A percentile compares a stretch with the other conserved stretches of the same genome.
Conservation (phyloP, 352 stramenopile species). For the Blastocystis sp. region DNA sequence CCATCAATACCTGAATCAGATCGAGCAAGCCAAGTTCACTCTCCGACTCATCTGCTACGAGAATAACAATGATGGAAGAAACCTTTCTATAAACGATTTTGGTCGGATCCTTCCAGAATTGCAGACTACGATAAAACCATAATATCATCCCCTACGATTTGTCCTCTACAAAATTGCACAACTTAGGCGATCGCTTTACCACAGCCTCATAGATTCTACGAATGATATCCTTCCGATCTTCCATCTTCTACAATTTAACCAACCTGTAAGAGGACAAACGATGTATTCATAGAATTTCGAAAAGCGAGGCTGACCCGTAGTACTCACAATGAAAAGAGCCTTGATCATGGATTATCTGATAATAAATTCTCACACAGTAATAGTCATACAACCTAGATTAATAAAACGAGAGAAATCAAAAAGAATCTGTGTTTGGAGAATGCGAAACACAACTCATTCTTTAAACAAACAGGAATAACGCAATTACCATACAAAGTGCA, state of each 20-base stretch:
- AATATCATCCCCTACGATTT: neutral
- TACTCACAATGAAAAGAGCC: conserved; percentile 38
- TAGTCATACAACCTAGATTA: neutral
- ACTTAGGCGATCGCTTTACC: conserved; percentile 10
- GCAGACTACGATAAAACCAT: neutral
- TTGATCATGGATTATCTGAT: conserved; percentile 46
- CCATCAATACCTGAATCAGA: conserved; percentile 29
- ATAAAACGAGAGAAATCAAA: neutral
- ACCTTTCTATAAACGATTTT: conserved; percentile 49
- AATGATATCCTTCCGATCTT: conserved; percentile 50
- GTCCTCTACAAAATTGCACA: conserved; percentile 53
- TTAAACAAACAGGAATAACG: neutral
- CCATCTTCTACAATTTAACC: conserved; percentile 5
- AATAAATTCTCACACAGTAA: neutral
- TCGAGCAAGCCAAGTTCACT: conserved; percentile 36
- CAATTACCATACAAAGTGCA: neutral
- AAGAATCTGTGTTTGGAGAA: neutral
- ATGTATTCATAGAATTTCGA: conserved; percentile 53
- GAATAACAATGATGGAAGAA: conserved; percentile 1
- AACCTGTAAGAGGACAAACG: neutral
- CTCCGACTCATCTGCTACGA: conserved; percentile 40
- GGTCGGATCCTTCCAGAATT: conserved; percentile 26
- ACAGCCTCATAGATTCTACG: conserved; percentile 45
- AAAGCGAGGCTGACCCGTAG: conserved; percentile 12
- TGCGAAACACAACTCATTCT: neutral